phyloP scores from a whole-genome alignment of 148 eudicot species.

The Fagopyrum homotropicum region DNA sequence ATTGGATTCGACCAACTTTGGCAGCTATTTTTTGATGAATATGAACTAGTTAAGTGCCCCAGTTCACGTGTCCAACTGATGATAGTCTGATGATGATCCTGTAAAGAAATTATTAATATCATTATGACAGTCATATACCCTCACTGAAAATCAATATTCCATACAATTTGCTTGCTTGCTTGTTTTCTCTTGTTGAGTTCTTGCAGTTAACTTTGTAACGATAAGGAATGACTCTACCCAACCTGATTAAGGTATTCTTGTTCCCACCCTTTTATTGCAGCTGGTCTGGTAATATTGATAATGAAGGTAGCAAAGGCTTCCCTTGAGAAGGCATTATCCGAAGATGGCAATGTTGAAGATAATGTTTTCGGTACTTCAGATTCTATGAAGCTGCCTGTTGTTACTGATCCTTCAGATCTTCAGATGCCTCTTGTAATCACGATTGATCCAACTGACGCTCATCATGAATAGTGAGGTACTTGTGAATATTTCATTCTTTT shows the following conservation, averaged over 20 bases:
- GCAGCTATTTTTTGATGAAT: background rate
- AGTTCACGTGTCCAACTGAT: background rate
- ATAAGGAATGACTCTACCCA: background rate
- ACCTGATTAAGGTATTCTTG: background rate
- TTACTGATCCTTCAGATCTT: constrained; percentile 33
- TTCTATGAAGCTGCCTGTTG: constrained; percentile 29
- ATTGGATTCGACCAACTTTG: background rate
- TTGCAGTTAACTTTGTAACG: background rate
- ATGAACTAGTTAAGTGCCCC: background rate
- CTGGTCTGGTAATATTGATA: constrained; percentile 43
- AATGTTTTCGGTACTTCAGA: constrained; percentile 27
- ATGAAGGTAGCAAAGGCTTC: constrained; percentile 77
- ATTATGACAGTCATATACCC: background rate
- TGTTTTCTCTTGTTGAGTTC: background rate
- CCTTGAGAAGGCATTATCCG: constrained; percentile 72
- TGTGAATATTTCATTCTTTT: constrained; percentile 22
- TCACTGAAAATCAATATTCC: background rate
- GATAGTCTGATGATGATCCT: background rate
- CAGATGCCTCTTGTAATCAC: constrained; percentile 59
- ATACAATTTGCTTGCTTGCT: background rate
- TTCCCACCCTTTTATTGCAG: constrained; percentile 26
- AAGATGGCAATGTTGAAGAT: constrained; percentile 43
- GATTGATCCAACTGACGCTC: constrained; percentile 38
- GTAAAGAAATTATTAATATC: background rate
- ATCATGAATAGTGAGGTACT: constrained; percentile 23